Evolutionary conservation across 1,139 yeast genomes (phyloP).

Genomic region (Pichia norvegensis): DNA sequence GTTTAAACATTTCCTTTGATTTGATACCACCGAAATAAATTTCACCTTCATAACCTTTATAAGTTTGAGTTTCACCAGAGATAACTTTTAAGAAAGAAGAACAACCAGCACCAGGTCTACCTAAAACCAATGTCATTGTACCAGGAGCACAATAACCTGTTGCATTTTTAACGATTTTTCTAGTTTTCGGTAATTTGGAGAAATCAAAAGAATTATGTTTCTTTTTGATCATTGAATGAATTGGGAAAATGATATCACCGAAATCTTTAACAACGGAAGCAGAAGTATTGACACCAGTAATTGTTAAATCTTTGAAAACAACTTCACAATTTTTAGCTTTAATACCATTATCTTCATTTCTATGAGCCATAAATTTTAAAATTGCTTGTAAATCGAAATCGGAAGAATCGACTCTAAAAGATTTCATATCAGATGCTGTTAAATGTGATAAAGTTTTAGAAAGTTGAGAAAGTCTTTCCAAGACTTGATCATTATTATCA

Average conservation of each 20-base stretch:
- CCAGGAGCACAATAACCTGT: constrained; percentile 42
- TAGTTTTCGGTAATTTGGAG: constrained; percentile 23
- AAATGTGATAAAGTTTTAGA: constrained; percentile 22
- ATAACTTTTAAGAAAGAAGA: constrained; percentile 37
- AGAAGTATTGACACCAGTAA: constrained; percentile 42
- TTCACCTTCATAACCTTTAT: constrained; percentile 23
- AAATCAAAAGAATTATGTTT: constrained; percentile 15
- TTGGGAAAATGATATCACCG: constrained; percentile 39
- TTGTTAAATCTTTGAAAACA: constrained; percentile 37
- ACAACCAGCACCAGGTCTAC: constrained; percentile 52
- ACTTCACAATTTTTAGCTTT: constrained; percentile 41
- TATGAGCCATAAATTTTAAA: constrained; percentile 25
- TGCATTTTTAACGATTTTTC: constrained; percentile 33
- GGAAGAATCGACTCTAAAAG: constrained; percentile 20
- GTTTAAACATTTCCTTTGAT: constrained; percentile 55
- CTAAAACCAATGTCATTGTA: constrained; percentile 46
- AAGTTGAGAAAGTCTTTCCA: constrained; percentile 23
- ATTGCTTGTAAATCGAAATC: constrained; percentile 31
- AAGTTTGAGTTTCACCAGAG: constrained; percentile 29
- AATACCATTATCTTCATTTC: constrained; percentile 38
- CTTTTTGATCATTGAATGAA: constrained; percentile 23
- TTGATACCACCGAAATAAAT: constrained; percentile 41
- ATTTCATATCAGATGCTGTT: constrained; percentile 22
- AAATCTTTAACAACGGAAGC: constrained; percentile 42
- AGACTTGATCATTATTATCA: constrained; percentile 16